Evolutionary conservation across 352 stramenopile genomes (phyloP).

Genomic region (Elongisporangium anandrum): DNA sequence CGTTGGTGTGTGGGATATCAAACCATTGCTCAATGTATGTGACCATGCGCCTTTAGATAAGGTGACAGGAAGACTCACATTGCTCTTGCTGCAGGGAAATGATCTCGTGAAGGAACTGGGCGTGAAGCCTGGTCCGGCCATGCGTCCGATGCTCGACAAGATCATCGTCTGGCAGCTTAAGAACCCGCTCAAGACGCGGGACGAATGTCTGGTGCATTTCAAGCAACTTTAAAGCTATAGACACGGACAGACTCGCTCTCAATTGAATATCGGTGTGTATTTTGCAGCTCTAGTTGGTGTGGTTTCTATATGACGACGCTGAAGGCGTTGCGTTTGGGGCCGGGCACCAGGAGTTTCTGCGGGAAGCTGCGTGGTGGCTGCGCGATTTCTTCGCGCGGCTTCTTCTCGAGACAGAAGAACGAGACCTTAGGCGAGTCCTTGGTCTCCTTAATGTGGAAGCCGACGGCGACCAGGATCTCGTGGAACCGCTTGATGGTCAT

Average conservation of each 20-base stretch:
- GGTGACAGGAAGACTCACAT: not conserved
- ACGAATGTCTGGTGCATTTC: slow-evolving; percentile 53
- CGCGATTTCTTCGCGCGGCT: slow-evolving; percentile 10
- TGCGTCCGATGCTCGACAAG: slow-evolving; percentile 54
- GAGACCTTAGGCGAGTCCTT: slow-evolving; percentile 80
- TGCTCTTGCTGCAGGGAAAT: slow-evolving; percentile 38
- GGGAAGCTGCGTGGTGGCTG: slow-evolving; percentile 23
- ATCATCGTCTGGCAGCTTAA: slow-evolving; percentile 60
- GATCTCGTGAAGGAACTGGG: slow-evolving; percentile 58
- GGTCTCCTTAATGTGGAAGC: slow-evolving; percentile 59
- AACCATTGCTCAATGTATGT: slow-evolving; percentile 67
- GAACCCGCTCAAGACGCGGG: slow-evolving; percentile 42
- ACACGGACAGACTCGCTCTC: not conserved
- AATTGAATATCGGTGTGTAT: slow-evolving; percentile 2
- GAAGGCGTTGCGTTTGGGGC: slow-evolving; percentile 66
- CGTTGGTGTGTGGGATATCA: slow-evolving; percentile 50
- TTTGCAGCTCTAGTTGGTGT: not conserved
- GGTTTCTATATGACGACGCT: slow-evolving; percentile 45
- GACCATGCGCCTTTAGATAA: not conserved
- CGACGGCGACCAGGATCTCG: slow-evolving; percentile 62
- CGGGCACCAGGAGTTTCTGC: slow-evolving; percentile 36
- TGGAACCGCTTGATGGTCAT: slow-evolving; percentile 71
- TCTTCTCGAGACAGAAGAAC: slow-evolving; percentile 76
- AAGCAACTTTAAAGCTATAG: not conserved
- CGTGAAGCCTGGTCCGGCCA: slow-evolving; percentile 49